Evolutionary conservation across 2,329 filamentous ascomycete species (phyloP), one percentile per base, ranked within the genome.

Genomic region (Teratosphaeriaceae sp.): DNA sequence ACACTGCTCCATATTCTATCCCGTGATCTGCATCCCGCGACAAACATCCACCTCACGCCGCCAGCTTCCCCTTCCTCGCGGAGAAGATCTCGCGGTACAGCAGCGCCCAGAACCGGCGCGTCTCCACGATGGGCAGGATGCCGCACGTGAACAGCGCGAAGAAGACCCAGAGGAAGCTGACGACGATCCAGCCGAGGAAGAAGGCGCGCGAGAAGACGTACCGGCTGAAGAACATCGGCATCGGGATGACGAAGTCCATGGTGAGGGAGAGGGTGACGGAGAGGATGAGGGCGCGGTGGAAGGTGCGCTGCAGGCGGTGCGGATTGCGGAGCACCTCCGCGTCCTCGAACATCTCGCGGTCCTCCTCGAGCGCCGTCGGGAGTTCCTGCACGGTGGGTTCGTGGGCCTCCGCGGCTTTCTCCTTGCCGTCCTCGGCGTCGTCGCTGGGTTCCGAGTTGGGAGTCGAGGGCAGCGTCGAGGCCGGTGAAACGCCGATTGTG

Each of bases 201-300:
- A 73, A 74, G 0, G 59, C 51, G 47, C 65, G 66, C 1, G 63
- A 70, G 50, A 75, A 75, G 23, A 75, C 64, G 40, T 70, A 75
- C 49, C 67, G 58, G 2, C 49, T 0, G 2, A 71, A 65, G 49
- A 74, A 74, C 12, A 75, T 60, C 18, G 72, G 71, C 57, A 75
- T 62, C 0, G 72, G 72, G 12, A 45, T 21, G 19, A 35, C 37
- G 24, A 29, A 39, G 22, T 39, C 37, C 20, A 45, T 45, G 22
- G 37, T 45, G 9, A 73, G 54, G 1, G 85, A 85, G 67, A 86
- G 70, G 47, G 74, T 62, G 8, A 78, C 68, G 1, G 81, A 84
- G 47, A 78, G 60, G 16, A 65, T 67, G 39, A 80, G 79, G 37
- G 40, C 40, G 13, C 44, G 20, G 34, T 44, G 42, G 31, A 49